phyloP scores from a whole-genome alignment of 805 yeast genomes.

The Priceomyces haplophilus region DNA sequence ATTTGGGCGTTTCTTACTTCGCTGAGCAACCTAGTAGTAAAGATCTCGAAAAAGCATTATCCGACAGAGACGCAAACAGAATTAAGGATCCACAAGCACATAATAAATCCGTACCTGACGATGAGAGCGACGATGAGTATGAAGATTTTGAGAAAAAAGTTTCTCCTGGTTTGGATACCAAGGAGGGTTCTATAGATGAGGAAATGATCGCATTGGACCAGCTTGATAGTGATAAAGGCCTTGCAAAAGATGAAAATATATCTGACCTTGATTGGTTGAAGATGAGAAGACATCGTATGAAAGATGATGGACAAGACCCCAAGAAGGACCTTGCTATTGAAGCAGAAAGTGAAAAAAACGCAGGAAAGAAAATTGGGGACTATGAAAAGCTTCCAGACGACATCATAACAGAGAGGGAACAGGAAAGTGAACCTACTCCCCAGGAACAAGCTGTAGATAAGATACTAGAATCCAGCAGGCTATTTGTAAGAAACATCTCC shows the following conservation, averaged over 20 bases:
- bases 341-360: slow-evolving; percentile 10
- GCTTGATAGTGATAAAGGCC: slow-evolving; percentile 16
- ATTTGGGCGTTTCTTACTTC: slow-evolving; percentile 28
- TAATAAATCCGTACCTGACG: slow-evolving; percentile 31
- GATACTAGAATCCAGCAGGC: slow-evolving; percentile 69
- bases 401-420: not conserved
- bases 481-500: slow-evolving; percentile 82
- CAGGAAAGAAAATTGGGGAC: slow-evolving; percentile 2
- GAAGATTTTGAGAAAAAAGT: slow-evolving; percentile 40
- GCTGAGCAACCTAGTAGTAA: slow-evolving; percentile 11
- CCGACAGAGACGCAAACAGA: slow-evolving; percentile 15
- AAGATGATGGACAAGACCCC: slow-evolving; percentile 26
- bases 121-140: slow-evolving; percentile 52
- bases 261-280: slow-evolving; percentile 88
- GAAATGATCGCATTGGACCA: slow-evolving; percentile 46
- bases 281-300: slow-evolving; percentile 68
- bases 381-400: slow-evolving; percentile 8
- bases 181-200: slow-evolving; percentile 45
- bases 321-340: slow-evolving; percentile 15
- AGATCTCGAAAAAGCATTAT: slow-evolving; percentile 44
- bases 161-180: slow-evolving; percentile 20
- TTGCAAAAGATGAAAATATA: slow-evolving; percentile 49
- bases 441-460: slow-evolving; percentile 37
- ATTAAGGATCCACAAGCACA: slow-evolving; percentile 2
- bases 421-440: not conserved